Percentiles rank a stretch among this genome's conserved stretches.
phyloP scores from a whole-genome alignment of 225 moss, liverwort and hornwort genomes.

The Antitrichia curtipendula region DNA sequence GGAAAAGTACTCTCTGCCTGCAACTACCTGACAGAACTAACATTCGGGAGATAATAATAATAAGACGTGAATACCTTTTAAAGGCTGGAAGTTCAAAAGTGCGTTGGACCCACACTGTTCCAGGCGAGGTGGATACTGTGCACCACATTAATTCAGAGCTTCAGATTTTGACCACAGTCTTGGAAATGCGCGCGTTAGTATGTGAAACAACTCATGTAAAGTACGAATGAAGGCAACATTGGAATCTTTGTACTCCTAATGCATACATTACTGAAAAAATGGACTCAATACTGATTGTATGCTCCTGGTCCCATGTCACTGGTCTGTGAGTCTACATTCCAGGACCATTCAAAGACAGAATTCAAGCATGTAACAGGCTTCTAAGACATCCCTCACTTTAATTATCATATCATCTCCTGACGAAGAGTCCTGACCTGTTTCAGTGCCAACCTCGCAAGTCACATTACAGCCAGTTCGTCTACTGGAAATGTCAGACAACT shows the following conservation, averaged over 20 bases:
- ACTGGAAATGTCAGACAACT: background rate
- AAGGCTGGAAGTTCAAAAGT: conserved; percentile 72
- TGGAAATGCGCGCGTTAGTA: background rate
- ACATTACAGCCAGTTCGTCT: conserved; percentile 8
- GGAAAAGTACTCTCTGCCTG: background rate
- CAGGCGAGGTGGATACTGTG: conserved; percentile 64
- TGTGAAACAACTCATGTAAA: background rate
- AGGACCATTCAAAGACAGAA: background rate
- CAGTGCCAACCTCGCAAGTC: conserved; percentile 40
- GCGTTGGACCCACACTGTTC: conserved; percentile 80
- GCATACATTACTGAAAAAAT: background rate
- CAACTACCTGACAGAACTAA: background rate
- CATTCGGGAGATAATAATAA: background rate
- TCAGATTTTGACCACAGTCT: background rate
- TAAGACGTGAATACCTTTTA: conserved; percentile 40
- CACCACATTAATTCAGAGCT: conserved; percentile 6
- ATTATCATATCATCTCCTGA: background rate
- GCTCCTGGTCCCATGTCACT: background rate
- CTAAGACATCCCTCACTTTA: background rate
- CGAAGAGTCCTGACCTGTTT: conserved; percentile 17
- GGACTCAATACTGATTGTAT: background rate
- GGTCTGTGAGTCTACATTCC: background rate
- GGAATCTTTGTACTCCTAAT: background rate
- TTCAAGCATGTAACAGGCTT: background rate
- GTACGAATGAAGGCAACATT: background rate